A percentile compares a stretch with the other conserved stretches of the same genome.
Evolutionary conservation across 139 green algal genomes (phyloP).

Genomic region (Chlorella ohadii): DNA sequence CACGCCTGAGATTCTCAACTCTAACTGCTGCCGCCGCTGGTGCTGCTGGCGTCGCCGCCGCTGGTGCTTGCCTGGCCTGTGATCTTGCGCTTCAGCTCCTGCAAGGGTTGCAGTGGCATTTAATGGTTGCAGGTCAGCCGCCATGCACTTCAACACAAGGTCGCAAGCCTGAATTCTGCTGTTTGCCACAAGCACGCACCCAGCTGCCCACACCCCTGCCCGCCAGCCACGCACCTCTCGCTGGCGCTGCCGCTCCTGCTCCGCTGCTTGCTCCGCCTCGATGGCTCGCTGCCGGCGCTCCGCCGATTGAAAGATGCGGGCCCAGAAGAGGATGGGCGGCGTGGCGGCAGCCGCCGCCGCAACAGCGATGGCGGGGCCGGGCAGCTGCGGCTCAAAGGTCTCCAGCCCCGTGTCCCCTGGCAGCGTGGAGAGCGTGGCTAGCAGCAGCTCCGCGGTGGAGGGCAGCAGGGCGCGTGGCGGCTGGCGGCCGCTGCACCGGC

Average conservation of each 20-base stretch:
- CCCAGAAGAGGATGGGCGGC: slow-evolving; percentile 27
- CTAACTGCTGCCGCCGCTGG: too few species aligned
- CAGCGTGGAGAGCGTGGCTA: too few species aligned
- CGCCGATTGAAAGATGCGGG: neutral
- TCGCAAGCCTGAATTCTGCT: too few species aligned
- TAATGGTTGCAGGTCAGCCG: neutral
- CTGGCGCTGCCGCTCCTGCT: slow-evolving; percentile 10
- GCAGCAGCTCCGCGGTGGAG: too few species aligned
- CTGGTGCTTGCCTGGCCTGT: neutral
- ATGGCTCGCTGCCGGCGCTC: slow-evolving; percentile 3
- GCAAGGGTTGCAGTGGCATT: neutral
- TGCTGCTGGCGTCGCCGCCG: too few species aligned
- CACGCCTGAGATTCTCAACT: too few species aligned
- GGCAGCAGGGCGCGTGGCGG: too few species aligned
- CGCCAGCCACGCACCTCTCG: slow-evolving; percentile 9
- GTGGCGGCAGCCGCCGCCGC: neutral
- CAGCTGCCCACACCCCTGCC: neutral
- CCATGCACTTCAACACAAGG: neutral
- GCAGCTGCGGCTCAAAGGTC: slow-evolving; percentile 31
- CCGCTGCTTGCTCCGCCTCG: neutral
- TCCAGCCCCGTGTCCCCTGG: too few species aligned
- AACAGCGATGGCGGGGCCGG: neutral
- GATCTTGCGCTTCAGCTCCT: slow-evolving; percentile 25
- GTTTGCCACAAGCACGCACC: too few species aligned
- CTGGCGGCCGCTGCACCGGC: too few species aligned